Percentiles rank a stretch among this genome's conserved stretches.
These are phyloP conservation scores for Fusarium domesticum DNA, from an alignment of 2,329 filamentous ascomycete species.

Conservation along the genomic window DNA sequence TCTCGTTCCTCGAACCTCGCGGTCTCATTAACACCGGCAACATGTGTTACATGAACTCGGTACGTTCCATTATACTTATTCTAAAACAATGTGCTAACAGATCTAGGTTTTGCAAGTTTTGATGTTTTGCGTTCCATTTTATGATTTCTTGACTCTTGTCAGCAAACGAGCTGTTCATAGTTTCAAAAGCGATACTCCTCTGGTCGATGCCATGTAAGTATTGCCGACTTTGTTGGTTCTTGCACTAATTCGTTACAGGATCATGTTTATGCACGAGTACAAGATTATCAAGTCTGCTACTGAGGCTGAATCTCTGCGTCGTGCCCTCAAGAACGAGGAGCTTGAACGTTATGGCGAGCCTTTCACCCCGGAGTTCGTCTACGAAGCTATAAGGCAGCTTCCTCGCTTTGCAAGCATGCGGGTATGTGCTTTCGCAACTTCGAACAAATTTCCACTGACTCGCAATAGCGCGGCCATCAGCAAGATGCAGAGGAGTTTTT, in stretches of 20 bases:
- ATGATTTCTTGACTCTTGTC: constrained; percentile 85
- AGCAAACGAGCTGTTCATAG: constrained; percentile 80
- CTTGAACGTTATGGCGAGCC: constrained; percentile 87
- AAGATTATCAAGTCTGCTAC: constrained; percentile 76
- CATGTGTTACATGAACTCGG: constrained; percentile 99
- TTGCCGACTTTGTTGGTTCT: too few relatives aligned
- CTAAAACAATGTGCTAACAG: constrained; percentile 33
- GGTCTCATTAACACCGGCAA: constrained; percentile 96
- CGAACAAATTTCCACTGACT: constrained; percentile 2
- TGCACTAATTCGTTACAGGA: constrained; percentile 51
- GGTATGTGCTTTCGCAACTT: constrained; percentile 48
- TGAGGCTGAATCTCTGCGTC: constrained; percentile 69
- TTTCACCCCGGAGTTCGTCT: constrained; percentile 92
- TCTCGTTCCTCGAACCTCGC: constrained; percentile 85
- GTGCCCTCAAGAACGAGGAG: constrained; percentile 74
- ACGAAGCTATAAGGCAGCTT: constrained; percentile 83
- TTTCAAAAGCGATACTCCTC: constrained; percentile 91
- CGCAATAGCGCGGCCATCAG: constrained; percentile 76
- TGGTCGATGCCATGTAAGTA: constrained; percentile 88
- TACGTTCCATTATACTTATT: constrained; percentile 45
- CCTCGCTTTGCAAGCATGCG: constrained; percentile 91
- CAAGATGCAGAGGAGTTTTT: constrained; percentile 98
- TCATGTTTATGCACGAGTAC: constrained; percentile 95
- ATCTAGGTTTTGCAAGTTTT: constrained; percentile 87
- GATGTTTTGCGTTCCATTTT: constrained; percentile 90